Evolutionary conservation across 2,329 filamentous ascomycete genomes (phyloP).

Genomic region (Bipolaris gigantea): DNA sequence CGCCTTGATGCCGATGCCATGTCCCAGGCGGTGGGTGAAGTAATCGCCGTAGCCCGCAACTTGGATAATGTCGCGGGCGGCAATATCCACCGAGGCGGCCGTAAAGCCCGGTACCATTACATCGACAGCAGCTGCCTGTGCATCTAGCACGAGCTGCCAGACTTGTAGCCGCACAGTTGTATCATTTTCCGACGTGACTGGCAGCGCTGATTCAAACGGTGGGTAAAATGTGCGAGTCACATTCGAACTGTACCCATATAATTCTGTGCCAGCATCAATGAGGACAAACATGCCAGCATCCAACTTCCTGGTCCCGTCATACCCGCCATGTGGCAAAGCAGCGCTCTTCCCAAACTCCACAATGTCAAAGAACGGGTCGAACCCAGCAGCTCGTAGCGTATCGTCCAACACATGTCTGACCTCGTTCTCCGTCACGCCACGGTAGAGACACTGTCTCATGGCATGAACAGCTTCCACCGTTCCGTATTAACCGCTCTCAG

Average conservation of each 20-base stretch:
- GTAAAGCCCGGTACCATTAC: constrained; percentile 57
- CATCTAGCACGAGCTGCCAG: constrained; percentile 64
- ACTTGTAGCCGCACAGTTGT: constrained; percentile 57
- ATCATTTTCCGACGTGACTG: constrained; percentile 13
- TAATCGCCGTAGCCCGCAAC: constrained; percentile 60
- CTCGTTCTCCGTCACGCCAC: constrained; percentile 61
- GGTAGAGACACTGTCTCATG: constrained; percentile 59
- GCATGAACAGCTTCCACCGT: constrained; percentile 63
- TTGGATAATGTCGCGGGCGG: constrained; percentile 60
- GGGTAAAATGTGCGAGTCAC: constrained; percentile 63
- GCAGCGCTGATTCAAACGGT: constrained; percentile 37
- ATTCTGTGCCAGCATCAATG: constrained; percentile 65
- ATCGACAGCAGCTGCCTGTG: constrained; percentile 59
- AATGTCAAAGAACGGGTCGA: constrained; percentile 65
- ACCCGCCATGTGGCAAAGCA: constrained; percentile 58
- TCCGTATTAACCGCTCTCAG: constrained; percentile 65
- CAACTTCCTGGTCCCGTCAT: constrained; percentile 55
- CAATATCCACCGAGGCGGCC: constrained; percentile 63
- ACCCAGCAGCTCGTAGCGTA: constrained; percentile 57
- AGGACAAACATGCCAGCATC: constrained; percentile 60
- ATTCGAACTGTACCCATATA: constrained; percentile 65
- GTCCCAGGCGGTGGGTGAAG: constrained; percentile 65
- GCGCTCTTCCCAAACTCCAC: constrained; percentile 63
- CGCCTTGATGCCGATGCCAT: constrained; percentile 68
- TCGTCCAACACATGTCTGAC: constrained; percentile 60